Conservation (phyloP, 129 eudicot species). For the Flaveria ramosissima region DNA sequence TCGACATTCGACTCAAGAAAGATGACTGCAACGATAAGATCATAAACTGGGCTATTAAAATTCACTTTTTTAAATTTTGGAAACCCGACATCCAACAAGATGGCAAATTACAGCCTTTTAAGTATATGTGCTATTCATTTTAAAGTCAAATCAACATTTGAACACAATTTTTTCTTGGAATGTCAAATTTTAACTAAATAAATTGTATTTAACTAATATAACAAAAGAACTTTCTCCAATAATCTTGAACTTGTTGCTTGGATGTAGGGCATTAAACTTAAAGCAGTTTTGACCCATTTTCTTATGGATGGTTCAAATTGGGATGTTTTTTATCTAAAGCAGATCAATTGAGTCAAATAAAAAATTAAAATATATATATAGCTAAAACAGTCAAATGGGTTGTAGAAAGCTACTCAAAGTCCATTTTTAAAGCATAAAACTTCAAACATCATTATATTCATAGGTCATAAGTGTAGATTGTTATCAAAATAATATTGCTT, state of each 20-base stretch:
- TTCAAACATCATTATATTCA: not conserved
- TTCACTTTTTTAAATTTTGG: not conserved
- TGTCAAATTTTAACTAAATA: not conserved
- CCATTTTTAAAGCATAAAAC: not conserved
- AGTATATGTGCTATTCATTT: not conserved
- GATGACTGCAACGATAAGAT: conserved; percentile 61
- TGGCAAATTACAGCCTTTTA: not conserved
- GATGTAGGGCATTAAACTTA: not conserved
- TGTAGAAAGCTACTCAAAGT: not conserved
- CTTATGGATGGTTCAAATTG: not conserved
- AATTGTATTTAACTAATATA: not conserved
- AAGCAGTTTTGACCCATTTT: not conserved
- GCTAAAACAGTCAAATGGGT: not conserved
- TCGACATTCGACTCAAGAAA: conserved; percentile 60
- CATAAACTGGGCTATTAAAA: conserved; percentile 3
- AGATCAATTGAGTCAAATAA: not conserved
- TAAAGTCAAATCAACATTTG: not conserved
- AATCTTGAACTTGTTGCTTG: not conserved
- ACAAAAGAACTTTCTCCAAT: not conserved
- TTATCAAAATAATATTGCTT: not conserved
- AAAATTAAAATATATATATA: no score
- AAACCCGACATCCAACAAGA: conserved; percentile 7
- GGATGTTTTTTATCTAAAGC: not conserved
- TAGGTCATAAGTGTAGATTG: not conserved
- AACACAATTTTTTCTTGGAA: not conserved